Conservation (phyloP, 208 protist genomes). For the Leptomonas seymouri region DNA sequence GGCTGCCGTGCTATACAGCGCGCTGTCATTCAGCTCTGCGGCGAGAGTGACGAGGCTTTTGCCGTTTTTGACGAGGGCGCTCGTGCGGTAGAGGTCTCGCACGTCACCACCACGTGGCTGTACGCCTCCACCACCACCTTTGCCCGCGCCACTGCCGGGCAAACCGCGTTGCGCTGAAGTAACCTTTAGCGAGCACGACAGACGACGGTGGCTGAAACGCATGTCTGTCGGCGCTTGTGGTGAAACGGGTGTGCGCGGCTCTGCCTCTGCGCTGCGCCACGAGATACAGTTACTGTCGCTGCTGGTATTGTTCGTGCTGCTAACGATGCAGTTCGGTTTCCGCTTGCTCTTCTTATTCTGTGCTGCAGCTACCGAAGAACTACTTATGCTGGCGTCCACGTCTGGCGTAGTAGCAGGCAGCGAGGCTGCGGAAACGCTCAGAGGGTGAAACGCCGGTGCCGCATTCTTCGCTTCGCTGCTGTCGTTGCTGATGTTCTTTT, state of each 20-base stretch:
- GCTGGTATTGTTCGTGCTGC: neutral
- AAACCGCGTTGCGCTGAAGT: neutral
- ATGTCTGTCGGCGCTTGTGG: neutral
- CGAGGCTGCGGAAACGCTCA: neutral
- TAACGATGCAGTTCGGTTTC: neutral
- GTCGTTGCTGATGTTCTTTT: neutral
- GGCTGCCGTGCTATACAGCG: neutral
- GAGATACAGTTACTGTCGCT: neutral
- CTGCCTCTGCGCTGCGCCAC: neutral
- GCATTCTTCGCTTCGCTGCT: neutral
- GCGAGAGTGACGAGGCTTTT: conserved; percentile 11
- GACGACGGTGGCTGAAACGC: neutral
- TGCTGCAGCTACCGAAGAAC: neutral
- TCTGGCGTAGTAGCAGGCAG: neutral
- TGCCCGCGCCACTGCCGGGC: neutral
- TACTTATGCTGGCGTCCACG: neutral
- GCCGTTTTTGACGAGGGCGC: conserved; percentile 11
- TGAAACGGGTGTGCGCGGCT: neutral
- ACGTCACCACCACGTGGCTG: neutral
- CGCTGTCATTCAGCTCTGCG: conserved; percentile 12
- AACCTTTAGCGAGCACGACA: neutral
- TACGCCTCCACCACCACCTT: neutral
- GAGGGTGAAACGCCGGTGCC: neutral
- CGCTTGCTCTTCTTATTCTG: neutral
- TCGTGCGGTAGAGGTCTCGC: conserved; percentile 11